Evolutionary conservation across 2,329 filamentous ascomycete genomes (phyloP), one percentile per base, ranked within the genome.

Genomic region (Fusarium buxicola): DNA sequence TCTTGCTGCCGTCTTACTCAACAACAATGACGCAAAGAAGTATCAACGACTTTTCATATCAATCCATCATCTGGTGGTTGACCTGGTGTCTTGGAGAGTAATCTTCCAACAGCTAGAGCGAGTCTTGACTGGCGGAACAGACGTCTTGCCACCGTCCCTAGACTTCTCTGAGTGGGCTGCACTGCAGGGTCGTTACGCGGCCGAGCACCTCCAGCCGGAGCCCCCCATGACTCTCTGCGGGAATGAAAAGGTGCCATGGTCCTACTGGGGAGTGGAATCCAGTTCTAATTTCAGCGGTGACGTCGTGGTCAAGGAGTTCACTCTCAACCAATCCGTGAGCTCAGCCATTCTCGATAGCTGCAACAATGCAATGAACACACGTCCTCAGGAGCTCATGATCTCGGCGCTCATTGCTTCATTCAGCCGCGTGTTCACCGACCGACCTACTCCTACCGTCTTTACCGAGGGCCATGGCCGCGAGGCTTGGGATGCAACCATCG

Each of bases 401-500:
- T 63, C 72, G 8, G 69, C 71, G 7, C 40, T 74, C 2, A 34
- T 70, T 5, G 41, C 62, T 18, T 68, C 61, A 0, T 76, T 76
- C 44, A 30, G 11, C 7, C 24, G 32, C 6, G 49, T 55, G 1
- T 78, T 78, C 55, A 5, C 48, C 1, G 69, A 73, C 34, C 57
- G 73, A 8, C 12, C 55, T 3, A 12, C 51, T 1, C 74, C 74
- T 1, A 43, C 64, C 1, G 53, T 77, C 1, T 75, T 69, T 44
- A 70, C 45, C 10, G 75, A 77, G 46, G 69, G 68, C 4, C 75
- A 77, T 31, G 76, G 75, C 2, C 71, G 76, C 16, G 73, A 77
- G 36, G 31, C 69, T 2, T 75, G 69, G 69, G 61, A 69, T 39
- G 41, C 65, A 7, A 34, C 32, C 5, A 55, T 76, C 8, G 72